A percentile compares a stretch with the other conserved stretches of the same genome.
These are phyloP conservation scores for Candida boleticola DNA, from an alignment of 805 yeast species.

Conservation along the genomic window DNA sequence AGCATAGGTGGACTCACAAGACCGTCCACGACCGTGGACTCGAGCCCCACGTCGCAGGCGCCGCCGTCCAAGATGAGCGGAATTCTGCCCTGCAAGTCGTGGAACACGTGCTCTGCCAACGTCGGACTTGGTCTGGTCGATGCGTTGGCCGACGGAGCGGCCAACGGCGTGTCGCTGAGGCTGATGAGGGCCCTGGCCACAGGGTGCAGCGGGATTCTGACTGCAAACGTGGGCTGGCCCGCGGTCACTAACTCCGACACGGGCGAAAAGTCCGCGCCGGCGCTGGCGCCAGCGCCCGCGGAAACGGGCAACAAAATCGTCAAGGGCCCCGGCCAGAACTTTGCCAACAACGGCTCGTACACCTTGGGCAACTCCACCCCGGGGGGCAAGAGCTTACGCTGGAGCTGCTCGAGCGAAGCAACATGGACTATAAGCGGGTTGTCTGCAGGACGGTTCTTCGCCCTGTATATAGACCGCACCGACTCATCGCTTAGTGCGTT, in stretches of 20 bases:
- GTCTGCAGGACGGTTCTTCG: constrained; percentile 93
- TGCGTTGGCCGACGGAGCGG: constrained; percentile 98
- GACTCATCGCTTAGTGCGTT: constrained; percentile 73
- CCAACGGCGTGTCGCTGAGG: constrained; percentile 81
- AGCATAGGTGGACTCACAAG: constrained; percentile 79
- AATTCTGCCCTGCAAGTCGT: constrained; percentile 75
- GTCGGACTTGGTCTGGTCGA: constrained; percentile 96
- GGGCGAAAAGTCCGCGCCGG: constrained; percentile 25
- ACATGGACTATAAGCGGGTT: constrained; percentile 92
- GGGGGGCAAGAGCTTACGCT: constrained; percentile 51
- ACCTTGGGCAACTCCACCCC: constrained; percentile 59
- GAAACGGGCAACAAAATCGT: constrained; percentile 74
- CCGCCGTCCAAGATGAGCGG: constrained; percentile 93
- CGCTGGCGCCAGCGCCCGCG: neutral
- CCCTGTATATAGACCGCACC: constrained; percentile 73
- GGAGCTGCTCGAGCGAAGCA: constrained; percentile 71
- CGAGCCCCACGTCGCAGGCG: constrained; percentile 82
- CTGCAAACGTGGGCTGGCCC: constrained; percentile 86
- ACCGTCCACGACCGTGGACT: constrained; percentile 93
- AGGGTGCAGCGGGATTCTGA: constrained; percentile 82
- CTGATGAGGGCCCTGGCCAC: constrained; percentile 89
- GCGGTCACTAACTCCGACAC: constrained; percentile 81
- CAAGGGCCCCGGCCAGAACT: constrained; percentile 96
- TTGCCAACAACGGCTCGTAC: constrained; percentile 60
- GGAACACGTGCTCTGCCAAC: constrained; percentile 75